Evolutionary conservation across 352 stramenopile genomes (phyloP).

Genomic region (Phytophthora hybrid): DNA sequence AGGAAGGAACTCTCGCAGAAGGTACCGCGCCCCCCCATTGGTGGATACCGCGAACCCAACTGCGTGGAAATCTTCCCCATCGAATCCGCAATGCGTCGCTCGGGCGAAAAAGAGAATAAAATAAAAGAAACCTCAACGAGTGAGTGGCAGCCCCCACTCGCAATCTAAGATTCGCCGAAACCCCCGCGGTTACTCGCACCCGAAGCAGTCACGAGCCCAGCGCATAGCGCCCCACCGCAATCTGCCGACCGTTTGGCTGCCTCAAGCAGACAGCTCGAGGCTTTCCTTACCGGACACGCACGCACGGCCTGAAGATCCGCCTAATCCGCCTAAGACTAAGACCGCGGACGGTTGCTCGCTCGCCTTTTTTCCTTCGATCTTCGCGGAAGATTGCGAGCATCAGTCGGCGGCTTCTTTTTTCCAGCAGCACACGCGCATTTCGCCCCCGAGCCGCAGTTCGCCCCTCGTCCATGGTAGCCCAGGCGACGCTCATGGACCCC

Average conservation of each 20-base stretch:
- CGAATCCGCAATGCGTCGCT: constrained; percentile 24
- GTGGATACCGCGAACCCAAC: too few relatives aligned
- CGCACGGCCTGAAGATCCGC: constrained; percentile 11
- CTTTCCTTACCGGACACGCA: constrained; percentile 30
- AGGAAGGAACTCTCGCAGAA: constrained; percentile 23
- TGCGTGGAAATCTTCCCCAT: constrained; percentile 1
- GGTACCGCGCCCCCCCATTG: background rate
- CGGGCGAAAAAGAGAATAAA: constrained; percentile 37
- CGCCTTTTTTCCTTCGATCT: constrained; percentile 36
- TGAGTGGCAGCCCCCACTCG: constrained; percentile 31
- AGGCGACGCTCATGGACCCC: constrained; percentile 32
- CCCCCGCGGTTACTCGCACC: constrained; percentile 22
- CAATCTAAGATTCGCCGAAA: constrained; percentile 41
- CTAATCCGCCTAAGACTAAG: constrained; percentile 25
- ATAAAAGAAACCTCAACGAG: constrained; percentile 24
- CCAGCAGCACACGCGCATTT: constrained; percentile 20
- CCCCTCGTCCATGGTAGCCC: constrained; percentile 27
- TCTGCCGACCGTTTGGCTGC: background rate
- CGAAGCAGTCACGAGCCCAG: constrained; percentile 4
- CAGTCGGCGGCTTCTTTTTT: constrained; percentile 28
- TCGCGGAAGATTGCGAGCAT: constrained; percentile 14
- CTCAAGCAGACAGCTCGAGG: constrained; percentile 1
- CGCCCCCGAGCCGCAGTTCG: background rate
- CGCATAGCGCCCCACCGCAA: background rate
- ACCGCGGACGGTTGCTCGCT: constrained; percentile 8